Evolutionary conservation across 2,329 filamentous ascomycete species (phyloP).

Genomic region (Pseudogymnoascus destructans): DNA sequence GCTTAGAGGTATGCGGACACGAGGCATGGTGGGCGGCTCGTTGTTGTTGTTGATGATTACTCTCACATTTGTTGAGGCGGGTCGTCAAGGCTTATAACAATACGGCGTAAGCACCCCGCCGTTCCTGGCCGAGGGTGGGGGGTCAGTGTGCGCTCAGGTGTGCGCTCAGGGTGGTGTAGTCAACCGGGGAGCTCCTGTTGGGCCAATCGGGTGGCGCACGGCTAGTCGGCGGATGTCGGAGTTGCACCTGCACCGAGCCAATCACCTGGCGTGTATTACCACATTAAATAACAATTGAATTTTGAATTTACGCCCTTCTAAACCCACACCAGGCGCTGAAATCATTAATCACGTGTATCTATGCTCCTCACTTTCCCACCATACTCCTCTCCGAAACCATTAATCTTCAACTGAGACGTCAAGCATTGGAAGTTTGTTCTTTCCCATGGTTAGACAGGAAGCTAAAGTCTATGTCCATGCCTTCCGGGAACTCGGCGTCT

Average conservation of each 20-base stretch:
- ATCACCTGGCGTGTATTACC: not conserved
- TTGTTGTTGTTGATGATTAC: constrained; percentile 13
- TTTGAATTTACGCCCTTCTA: not conserved
- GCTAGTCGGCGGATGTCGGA: constrained; percentile 6
- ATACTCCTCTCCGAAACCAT: not conserved
- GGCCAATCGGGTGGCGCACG: constrained; percentile 1
- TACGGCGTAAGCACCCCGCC: constrained; percentile 13
- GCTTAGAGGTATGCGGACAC: constrained; percentile 3
- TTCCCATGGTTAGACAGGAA: not conserved
- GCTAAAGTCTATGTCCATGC: too few relatives aligned
- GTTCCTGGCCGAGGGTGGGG: constrained; percentile 18
- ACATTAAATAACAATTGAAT: not conserved
- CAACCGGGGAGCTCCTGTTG: not conserved
- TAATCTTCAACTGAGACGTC: not conserved
- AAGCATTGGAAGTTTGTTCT: not conserved
- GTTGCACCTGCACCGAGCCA: not conserved
- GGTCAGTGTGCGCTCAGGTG: not conserved
- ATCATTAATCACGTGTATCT: not conserved
- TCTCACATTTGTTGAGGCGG: constrained; percentile 11
- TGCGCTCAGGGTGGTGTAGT: not conserved
- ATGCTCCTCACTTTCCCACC: not conserved
- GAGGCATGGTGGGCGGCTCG: constrained; percentile 28
- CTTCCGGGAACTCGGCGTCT: too few relatives aligned
- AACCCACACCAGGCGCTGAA: not conserved
- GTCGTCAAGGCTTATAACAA: constrained; percentile 16